Percentiles rank a stretch among this genome's conserved stretches.
phyloP scores from a whole-genome alignment of 495 filamentous ascomycete species.

The Trichocladium uniseriatum region DNA sequence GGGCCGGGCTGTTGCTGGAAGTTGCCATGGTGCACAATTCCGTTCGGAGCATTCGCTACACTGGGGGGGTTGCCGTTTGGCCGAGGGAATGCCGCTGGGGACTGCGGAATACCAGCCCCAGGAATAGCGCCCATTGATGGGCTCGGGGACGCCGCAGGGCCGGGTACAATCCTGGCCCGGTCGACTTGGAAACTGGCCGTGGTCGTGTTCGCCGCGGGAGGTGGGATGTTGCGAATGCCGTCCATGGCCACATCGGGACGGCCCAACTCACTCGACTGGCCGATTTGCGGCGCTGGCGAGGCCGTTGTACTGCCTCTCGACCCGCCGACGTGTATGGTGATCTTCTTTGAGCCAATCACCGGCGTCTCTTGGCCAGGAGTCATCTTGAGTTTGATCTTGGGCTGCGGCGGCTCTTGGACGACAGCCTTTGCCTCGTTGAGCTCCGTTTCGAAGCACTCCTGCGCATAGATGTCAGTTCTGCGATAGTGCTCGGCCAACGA shows the following conservation, averaged over 20 bases:
- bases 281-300: conserved; percentile 46
- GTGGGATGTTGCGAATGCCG: conserved; percentile 16
- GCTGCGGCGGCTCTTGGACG: conserved; percentile 54
- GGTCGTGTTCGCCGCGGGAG: conserved; percentile 16
- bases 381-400: conserved; percentile 72
- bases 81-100: conserved; percentile 24
- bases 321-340: conserved; percentile 47
- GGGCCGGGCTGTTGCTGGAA: conserved; percentile 22
- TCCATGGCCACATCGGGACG: conserved; percentile 22
- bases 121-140: conserved; percentile 37
- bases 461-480: background rate
- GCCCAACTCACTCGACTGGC: conserved; percentile 28
- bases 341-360: conserved; percentile 35
- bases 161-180: conserved; percentile 37
- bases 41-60: conserved; percentile 9
- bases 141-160: conserved; percentile 39
- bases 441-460: conserved; percentile 56
- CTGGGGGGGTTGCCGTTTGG: conserved; percentile 31
- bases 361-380: conserved; percentile 29
- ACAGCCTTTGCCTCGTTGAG: conserved; percentile 58
- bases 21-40: background rate
- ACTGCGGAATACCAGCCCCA: conserved; percentile 32
- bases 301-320: conserved; percentile 40
- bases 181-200: conserved; percentile 27
- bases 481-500: background rate